These are phyloP conservation scores for Salix purpurea DNA, from an alignment of 345 rosid species.

Conservation along the genomic window DNA sequence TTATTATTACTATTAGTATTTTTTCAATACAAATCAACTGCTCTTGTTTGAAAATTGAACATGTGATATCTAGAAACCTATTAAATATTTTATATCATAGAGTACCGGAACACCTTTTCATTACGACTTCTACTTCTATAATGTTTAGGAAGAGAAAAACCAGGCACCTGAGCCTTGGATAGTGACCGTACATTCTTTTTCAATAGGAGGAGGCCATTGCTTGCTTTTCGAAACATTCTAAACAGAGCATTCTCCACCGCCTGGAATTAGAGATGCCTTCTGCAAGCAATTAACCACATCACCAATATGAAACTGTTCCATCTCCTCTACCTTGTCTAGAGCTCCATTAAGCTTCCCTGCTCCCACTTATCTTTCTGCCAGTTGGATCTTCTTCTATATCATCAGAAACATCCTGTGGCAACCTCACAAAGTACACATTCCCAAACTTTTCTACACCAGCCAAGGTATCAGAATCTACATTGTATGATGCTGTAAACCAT, in stretches of 20 bases:
- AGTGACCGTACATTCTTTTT: too few species aligned
- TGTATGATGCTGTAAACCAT: conserved; percentile 91
- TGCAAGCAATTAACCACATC: conserved; percentile 80
- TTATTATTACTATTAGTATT: too few species aligned
- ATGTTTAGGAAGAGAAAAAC: too few species aligned
- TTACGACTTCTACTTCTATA: too few species aligned
- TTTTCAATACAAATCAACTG: too few species aligned
- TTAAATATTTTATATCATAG: too few species aligned
- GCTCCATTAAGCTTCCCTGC: conserved; percentile 96
- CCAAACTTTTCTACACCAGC: conserved; percentile 98
- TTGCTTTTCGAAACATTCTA: too few species aligned
- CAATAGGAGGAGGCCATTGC: too few species aligned
- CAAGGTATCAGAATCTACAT: conserved; percentile 90
- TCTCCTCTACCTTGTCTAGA: conserved; percentile 91
- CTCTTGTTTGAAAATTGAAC: too few species aligned
- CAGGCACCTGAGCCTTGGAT: too few species aligned
- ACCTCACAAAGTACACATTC: conserved; percentile 73
- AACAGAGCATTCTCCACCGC: conserved; percentile 64
- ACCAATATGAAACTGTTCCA: conserved; percentile 90
- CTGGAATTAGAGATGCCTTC: conserved; percentile 88
- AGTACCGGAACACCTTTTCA: too few species aligned
- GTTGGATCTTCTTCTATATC: conserved; percentile 98
- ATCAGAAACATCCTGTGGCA: conserved; percentile 91
- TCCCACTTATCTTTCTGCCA: conserved; percentile 95
- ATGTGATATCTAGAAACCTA: too few species aligned